Evolutionary conservation across 2,329 filamentous ascomycete species (phyloP), one percentile per base, ranked within the genome.

Genomic region (Lasiodiplodia gonubiensis): DNA sequence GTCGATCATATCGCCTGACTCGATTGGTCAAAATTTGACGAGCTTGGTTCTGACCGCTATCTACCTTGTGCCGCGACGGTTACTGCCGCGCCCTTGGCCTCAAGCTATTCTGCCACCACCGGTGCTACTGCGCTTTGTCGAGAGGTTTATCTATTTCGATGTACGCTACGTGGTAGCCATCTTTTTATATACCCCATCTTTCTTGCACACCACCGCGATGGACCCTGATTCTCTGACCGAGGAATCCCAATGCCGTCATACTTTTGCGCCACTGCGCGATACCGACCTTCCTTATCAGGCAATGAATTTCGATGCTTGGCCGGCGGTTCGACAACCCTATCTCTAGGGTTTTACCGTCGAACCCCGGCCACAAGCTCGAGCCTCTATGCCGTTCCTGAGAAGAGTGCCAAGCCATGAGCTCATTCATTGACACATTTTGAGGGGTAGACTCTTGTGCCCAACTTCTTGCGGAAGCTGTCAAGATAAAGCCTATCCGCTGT

Each of bases 211-310:
- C 7, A 33, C 46, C n/a, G 4, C 37, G 23, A 49, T 21, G 5
- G 12, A 27, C 11, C 12, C 16, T 60, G 18, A 12, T n/a, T 35
- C 39, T 30, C 16, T 60, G 57, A 27, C 57, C 57, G 57, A 11
- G 25, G 16, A 33, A 14, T 21, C 11, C 5, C 21, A 48, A 42
- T 60, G 39, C 39, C 57, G 57, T 49, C 39, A 18, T 60, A 25
- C 35, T 25, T 59, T 39, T 30, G 35, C 16, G 18, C 55, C 7
- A 11, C 55, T 10, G n/a, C 16, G 39, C 39, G 30, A 52, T 69
- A 68, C 37, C 67, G 67, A 75, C 75, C 75, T 77, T 68, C 75
- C 74, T 70, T 63, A 69, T 72, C 30, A 1, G 71, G 75, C 55
- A 74, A 75, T 64, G 48, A 73, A 67, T 70, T 73, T 30, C 55